Conservation (phyloP, 371 early-diverging fungal species). For the Chytridium lagenaria region DNA sequence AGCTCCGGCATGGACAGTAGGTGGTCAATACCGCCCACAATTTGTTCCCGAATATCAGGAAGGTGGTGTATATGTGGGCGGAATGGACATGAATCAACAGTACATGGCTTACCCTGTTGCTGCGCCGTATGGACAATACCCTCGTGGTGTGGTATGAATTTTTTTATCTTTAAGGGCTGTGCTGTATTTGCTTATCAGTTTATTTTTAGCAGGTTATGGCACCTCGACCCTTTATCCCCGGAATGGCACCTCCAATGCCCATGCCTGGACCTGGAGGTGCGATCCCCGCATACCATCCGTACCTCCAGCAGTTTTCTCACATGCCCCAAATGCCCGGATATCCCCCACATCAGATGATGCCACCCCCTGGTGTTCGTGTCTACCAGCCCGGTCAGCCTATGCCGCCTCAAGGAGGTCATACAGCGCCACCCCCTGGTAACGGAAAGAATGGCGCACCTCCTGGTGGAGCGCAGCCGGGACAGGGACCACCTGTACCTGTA, state of each 20-base stretch:
- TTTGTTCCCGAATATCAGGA: constrained; percentile 14
- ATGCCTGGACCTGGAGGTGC: constrained; percentile 3
- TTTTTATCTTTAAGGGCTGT: background rate
- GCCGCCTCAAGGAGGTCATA: background rate
- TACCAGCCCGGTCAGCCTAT: constrained; percentile 4
- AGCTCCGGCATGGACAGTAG: constrained; percentile 1
- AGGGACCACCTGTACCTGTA: background rate
- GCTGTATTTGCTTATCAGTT: background rate
- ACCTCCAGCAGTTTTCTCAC: constrained; percentile 7
- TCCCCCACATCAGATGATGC: constrained; percentile 9
- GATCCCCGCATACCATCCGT: constrained; percentile 15
- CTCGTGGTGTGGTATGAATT: background rate
- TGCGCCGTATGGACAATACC: constrained; percentile 15
- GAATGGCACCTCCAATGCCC: constrained; percentile 12
- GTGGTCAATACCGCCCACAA: constrained; percentile 14
- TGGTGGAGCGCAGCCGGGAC: background rate
- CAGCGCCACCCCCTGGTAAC: background rate
- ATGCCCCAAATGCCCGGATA: constrained; percentile 5
- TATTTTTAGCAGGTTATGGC: constrained; percentile 3
- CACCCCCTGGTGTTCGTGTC: background rate
- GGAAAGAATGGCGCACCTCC: constrained; percentile 7
- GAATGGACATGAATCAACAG: constrained; percentile 15
- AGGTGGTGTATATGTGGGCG: constrained; percentile 14
- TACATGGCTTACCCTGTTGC: constrained; percentile 6
- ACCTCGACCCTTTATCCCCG: constrained; percentile 6